These are phyloP conservation scores for Botrytis aclada DNA, from an alignment of 2,329 filamentous ascomycete species.

Conservation along the genomic window DNA sequence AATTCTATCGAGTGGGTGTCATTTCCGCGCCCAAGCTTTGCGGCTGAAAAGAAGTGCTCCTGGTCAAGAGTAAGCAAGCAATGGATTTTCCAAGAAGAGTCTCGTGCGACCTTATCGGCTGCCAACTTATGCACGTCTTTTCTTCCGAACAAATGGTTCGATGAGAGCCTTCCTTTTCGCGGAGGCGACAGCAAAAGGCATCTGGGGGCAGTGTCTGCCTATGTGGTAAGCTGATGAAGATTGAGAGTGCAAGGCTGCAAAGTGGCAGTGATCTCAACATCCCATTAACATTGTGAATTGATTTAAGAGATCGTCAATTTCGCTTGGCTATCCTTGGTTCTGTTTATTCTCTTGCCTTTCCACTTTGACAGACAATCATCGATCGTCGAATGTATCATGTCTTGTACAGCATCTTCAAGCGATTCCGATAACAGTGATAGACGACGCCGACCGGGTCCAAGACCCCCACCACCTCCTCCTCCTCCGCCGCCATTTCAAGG, in stretches of 20 bases:
- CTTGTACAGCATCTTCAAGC: constrained; percentile 25
- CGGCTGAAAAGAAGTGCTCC: neutral
- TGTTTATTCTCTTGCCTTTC: neutral
- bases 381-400: constrained; percentile 20
- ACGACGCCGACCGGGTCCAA: neutral
- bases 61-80: neutral
- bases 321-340: neutral
- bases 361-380: neutral
- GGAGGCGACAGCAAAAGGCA: constrained; percentile 3
- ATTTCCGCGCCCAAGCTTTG: neutral
- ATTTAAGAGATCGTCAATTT: neutral
- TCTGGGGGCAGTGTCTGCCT: constrained; percentile 5
- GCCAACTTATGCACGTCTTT: constrained; percentile 11
- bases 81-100: neutral
- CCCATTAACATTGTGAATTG: neutral
- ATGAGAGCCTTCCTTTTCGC: neutral
- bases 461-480: constrained; percentile 17
- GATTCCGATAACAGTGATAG: constrained; percentile 26
- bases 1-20: neutral
- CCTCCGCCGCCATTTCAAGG: constrained; percentile 20
- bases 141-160: constrained; percentile 17
- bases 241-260: constrained; percentile 2
- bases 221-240: constrained; percentile 1
- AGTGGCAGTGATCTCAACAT: neutral
- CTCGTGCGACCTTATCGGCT: constrained; percentile 9